Evolutionary conservation across 345 rosid species (phyloP).

Genomic region (Melaleuca alternifolia): DNA sequence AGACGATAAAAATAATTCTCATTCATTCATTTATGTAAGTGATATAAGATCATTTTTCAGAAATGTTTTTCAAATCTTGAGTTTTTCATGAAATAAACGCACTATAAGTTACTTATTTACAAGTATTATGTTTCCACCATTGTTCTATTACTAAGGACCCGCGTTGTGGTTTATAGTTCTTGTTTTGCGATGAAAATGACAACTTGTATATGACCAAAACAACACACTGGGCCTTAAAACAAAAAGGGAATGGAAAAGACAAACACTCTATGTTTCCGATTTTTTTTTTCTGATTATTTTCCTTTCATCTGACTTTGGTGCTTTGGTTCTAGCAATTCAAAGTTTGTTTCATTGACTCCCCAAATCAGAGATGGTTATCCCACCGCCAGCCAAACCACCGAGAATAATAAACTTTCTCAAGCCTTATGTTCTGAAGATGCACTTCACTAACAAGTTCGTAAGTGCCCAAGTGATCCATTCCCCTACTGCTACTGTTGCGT

Average conservation of each 20-base stretch:
- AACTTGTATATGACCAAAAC: not conserved
- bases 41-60: too few relatives aligned
- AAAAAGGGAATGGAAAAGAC: not conserved
- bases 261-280: not conserved
- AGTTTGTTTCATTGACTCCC: not conserved
- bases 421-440: slow-evolving; percentile 72
- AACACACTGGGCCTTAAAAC: not conserved
- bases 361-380: slow-evolving; percentile 47
- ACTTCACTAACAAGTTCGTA: slow-evolving; percentile 73
- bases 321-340: not conserved
- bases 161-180: not conserved
- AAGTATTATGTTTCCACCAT: not conserved
- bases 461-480: slow-evolving; percentile 75
- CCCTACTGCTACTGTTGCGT: slow-evolving; percentile 74
- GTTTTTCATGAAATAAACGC: fast-evolving
- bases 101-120: not conserved
- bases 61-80: not conserved
- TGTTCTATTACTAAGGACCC: not conserved
- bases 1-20: not conserved
- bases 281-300: not conserved
- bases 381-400: slow-evolving; percentile 63
- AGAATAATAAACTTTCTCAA: slow-evolving; percentile 51
- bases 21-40: not conserved
- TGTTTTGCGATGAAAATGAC: not conserved
- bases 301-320: not conserved